Evolutionary conservation across 768 basidiomycete species (phyloP).

Genomic region (Boletus tylopilopsis): DNA sequence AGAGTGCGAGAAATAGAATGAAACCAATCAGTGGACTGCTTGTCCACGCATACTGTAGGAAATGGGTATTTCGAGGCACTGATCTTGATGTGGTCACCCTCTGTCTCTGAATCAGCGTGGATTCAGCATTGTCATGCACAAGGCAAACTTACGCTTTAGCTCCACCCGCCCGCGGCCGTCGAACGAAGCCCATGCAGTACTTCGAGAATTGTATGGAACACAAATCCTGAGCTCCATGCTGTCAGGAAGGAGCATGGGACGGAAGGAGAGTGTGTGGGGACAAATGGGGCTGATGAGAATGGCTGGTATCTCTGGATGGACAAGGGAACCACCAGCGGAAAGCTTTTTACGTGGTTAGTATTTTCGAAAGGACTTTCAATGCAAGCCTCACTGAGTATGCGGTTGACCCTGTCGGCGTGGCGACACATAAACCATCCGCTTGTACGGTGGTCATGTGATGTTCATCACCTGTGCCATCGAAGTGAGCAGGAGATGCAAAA

Average conservation of each 20-base stretch:
- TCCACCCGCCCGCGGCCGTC: slow-evolving; percentile 97
- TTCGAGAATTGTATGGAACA: slow-evolving; percentile 97
- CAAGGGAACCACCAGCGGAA: slow-evolving; percentile 96
- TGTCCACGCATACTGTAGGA: slow-evolving; percentile 97
- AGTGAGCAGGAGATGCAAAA: slow-evolving; percentile 2
- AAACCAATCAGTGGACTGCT: slow-evolving; percentile 99
- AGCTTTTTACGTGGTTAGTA: slow-evolving; percentile 42
- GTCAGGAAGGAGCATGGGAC: slow-evolving; percentile 97
- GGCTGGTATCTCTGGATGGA: slow-evolving; percentile 96
- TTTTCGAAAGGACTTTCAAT: not conserved
- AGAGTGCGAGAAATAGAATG: slow-evolving; percentile 92
- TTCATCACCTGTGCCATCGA: slow-evolving; percentile 73
- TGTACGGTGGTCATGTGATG: slow-evolving; percentile 99
- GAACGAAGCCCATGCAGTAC: slow-evolving; percentile 98
- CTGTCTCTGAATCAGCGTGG: slow-evolving; percentile 39
- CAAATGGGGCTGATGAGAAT: slow-evolving; percentile 96
- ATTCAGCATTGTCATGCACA: not conserved
- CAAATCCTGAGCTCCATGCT: slow-evolving; percentile 98
- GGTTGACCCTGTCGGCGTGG: slow-evolving; percentile 96
- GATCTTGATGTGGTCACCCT: slow-evolving; percentile 99
- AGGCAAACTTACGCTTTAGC: slow-evolving; percentile 71
- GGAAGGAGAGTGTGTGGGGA: slow-evolving; percentile 96
- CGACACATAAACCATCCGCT: slow-evolving; percentile 92
- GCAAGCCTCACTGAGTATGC: slow-evolving; percentile 79
- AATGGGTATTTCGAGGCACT: slow-evolving; percentile 97